Evolutionary conservation across 805 yeast species (phyloP).

Genomic region (Candida tammaniensis): DNA sequence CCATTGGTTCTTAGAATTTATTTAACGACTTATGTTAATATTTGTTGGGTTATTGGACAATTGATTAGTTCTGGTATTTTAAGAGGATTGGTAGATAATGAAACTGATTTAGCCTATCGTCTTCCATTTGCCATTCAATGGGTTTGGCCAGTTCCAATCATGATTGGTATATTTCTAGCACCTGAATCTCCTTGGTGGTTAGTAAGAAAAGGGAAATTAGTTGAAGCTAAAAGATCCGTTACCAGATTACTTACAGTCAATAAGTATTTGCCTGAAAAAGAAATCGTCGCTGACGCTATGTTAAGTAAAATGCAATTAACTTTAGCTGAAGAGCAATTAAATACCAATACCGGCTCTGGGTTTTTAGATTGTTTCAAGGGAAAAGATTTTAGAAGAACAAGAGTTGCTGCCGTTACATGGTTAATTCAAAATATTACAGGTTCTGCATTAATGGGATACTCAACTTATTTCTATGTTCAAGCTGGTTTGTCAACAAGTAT

Average conservation of each 20-base stretch:
- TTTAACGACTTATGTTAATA: constrained; percentile 47
- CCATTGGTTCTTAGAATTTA: constrained; percentile 50
- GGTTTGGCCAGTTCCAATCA: constrained; percentile 53
- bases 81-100: constrained; percentile 27
- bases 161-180: constrained; percentile 39
- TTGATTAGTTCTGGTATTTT: constrained; percentile 52
- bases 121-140: constrained; percentile 61
- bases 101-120: constrained; percentile 39
- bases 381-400: constrained; percentile 47
- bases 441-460: constrained; percentile 44
- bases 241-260: constrained; percentile 32
- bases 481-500: constrained; percentile 44
- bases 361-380: constrained; percentile 49
- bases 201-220: constrained; percentile 36
- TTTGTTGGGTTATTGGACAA: constrained; percentile 58
- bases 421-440: constrained; percentile 46
- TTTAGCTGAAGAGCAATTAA: constrained; percentile 30
- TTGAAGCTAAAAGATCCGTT: constrained; percentile 42
- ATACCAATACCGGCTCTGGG: constrained; percentile 18
- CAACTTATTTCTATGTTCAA: constrained; percentile 49
- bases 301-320: constrained; percentile 46
- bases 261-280: constrained; percentile 31
- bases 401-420: constrained; percentile 44
- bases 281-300: constrained; percentile 36
- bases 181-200: constrained; percentile 64